These are phyloP conservation scores for Poterioochromonas sp. DNA, from an alignment of 352 stramenopile genomes.

Conservation along the genomic window DNA sequence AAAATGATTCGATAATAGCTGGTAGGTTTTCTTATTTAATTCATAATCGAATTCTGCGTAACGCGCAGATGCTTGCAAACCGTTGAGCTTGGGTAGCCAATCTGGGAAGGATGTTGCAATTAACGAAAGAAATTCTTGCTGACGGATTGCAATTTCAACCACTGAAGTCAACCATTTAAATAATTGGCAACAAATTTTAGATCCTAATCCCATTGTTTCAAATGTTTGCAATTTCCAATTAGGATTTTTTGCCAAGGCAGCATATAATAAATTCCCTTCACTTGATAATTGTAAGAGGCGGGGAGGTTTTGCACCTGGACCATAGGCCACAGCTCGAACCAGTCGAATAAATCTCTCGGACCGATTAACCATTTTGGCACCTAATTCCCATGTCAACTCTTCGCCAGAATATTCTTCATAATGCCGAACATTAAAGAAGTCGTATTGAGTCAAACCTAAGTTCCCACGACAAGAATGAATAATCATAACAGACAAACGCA, in stretches of 20 bases:
- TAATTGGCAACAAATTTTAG: slow-evolving; percentile 14
- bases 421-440: slow-evolving; percentile 2
- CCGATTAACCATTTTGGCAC: slow-evolving; percentile 26
- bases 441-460: neutral
- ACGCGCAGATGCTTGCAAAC: neutral
- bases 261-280: slow-evolving; percentile 5
- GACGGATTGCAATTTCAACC: neutral
- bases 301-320: slow-evolving; percentile 27
- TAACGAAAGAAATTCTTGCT: slow-evolving; percentile 22
- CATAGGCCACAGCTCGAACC: slow-evolving; percentile 15
- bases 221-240: slow-evolving; percentile 20
- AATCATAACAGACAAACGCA: slow-evolving; percentile 21
- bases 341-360: slow-evolving; percentile 21
- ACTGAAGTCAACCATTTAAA: slow-evolving; percentile 31
- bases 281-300: slow-evolving; percentile 17
- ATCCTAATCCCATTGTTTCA: slow-evolving; percentile 18
- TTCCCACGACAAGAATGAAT: neutral
- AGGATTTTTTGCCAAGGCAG: neutral
- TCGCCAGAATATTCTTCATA: neutral
- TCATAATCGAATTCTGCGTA: slow-evolving; percentile 19
- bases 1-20: neutral
- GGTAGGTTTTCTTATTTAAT: slow-evolving; percentile 1
- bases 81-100: slow-evolving; percentile 33
- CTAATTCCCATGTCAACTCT: slow-evolving; percentile 6
- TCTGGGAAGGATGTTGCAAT: slow-evolving; percentile 30